Percentiles rank a stretch among this genome's conserved stretches.
Evolutionary conservation across 176 grass and related monocot genomes (phyloP).

Genomic region (Lolium multiflorum): DNA sequence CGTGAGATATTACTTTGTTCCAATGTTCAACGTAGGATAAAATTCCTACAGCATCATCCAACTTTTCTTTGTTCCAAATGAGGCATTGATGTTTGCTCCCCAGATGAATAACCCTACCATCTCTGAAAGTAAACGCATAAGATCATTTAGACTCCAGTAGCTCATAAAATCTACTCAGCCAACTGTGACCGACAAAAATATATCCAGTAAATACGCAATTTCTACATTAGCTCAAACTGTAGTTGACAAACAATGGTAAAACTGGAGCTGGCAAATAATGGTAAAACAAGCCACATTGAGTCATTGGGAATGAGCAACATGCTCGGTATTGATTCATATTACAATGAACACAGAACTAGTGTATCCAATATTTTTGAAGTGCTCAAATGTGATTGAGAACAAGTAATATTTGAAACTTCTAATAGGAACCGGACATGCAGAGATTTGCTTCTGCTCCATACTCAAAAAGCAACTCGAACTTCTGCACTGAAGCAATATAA

Average conservation of each 20-base stretch:
- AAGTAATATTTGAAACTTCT: not conserved
- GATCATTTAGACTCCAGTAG: not conserved
- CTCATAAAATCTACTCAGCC: not conserved
- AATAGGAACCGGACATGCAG: not conserved
- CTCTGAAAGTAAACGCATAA: not conserved
- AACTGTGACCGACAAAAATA: not conserved
- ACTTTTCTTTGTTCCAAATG: not conserved
- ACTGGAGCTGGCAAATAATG: too few relatives aligned
- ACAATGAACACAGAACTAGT: not conserved
- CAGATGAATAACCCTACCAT: not conserved
- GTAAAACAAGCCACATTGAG: not conserved
- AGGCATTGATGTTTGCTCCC: not conserved
- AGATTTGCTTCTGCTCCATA: not conserved
- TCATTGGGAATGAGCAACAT: not conserved
- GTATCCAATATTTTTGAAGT: conserved; percentile 12
- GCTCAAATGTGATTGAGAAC: not conserved
- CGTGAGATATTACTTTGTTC: not conserved
- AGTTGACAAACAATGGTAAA: conserved; percentile 13
- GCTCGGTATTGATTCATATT: not conserved
- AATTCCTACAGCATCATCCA: not conserved
- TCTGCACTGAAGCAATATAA: not conserved
- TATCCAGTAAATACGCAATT: not conserved
- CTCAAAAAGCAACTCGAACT: not conserved
- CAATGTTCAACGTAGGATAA: not conserved
- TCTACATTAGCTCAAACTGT: not conserved